Conservation (phyloP, 2,329 filamentous ascomycete genomes). For the Claviceps quebecensis region DNA sequence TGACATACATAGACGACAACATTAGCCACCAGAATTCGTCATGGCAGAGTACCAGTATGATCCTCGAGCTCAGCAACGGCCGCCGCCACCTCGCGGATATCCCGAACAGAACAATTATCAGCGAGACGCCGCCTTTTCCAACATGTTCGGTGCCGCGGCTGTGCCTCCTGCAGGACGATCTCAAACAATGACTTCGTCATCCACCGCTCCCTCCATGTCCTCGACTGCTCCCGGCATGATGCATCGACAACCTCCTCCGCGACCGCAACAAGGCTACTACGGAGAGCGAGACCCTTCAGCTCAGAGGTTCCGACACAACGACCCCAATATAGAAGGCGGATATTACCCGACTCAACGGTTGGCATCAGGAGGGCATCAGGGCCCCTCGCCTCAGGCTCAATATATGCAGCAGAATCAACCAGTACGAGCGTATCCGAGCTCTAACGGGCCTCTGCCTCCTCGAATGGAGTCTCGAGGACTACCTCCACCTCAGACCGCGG, state of each 20-base stretch:
- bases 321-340: conserved; percentile 30
- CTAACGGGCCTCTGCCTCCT: conserved; percentile 37
- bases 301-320: conserved; percentile 17
- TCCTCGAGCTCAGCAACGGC: conserved; percentile 28
- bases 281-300: conserved; percentile 17
- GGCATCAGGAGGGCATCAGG: conserved; percentile 30
- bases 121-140: conserved; percentile 88
- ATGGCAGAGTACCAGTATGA: conserved; percentile 48
- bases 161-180: conserved; percentile 77
- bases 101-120: conserved; percentile 44
- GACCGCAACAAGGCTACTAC: conserved; percentile 29
- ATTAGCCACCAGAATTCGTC: conserved; percentile 8
- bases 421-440: conserved; percentile 31
- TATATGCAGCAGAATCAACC: conserved; percentile 31
- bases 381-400: conserved; percentile 28
- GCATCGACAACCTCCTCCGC: conserved; percentile 49
- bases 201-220: conserved; percentile 47
- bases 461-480: conserved; percentile 49
- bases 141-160: conserved; percentile 79
- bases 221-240: conserved; percentile 41
- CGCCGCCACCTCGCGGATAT: conserved; percentile 33
- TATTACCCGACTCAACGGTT: conserved; percentile 42
- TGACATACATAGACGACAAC: not conserved
- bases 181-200: conserved; percentile 84
- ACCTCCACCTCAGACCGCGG: conserved; percentile 28